Conservation (phyloP, 345 rosid genomes). For the Jatropha curcas region DNA sequence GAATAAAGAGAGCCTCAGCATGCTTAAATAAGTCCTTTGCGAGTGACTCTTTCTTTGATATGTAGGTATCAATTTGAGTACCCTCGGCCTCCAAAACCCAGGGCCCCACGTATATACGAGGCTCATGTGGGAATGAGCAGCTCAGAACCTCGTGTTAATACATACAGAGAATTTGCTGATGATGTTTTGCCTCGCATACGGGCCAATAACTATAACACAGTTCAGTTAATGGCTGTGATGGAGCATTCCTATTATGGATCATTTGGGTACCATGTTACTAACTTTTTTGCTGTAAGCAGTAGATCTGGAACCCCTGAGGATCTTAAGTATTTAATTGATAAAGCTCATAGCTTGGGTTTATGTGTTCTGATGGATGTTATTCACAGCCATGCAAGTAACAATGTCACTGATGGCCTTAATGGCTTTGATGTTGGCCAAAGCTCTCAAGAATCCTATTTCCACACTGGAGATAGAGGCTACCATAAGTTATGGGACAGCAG, state of each 20-base stretch:
- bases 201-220: slow-evolving; percentile 69
- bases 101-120: slow-evolving; percentile 69
- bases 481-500: slow-evolving; percentile 79
- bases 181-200: slow-evolving; percentile 66
- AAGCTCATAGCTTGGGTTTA: slow-evolving; percentile 78
- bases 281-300: slow-evolving; percentile 76
- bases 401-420: slow-evolving; percentile 74
- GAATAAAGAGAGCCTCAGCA: not conserved
- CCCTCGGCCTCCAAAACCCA: slow-evolving; percentile 65
- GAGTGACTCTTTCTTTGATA: slow-evolving; percentile 14
- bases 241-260: slow-evolving; percentile 86
- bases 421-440: slow-evolving; percentile 78
- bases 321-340: slow-evolving; percentile 76
- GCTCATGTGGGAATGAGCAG: slow-evolving; percentile 90
- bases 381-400: slow-evolving; percentile 80
- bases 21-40: slow-evolving; percentile 9
- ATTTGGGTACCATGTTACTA: slow-evolving; percentile 77
- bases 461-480: slow-evolving; percentile 66
- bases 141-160: slow-evolving; percentile 61
- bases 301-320: slow-evolving; percentile 83
- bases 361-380: slow-evolving; percentile 69
- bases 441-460: slow-evolving; percentile 74
- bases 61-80: slow-evolving; percentile 62
- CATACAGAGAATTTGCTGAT: slow-evolving; percentile 80
- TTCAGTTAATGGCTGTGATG: slow-evolving; percentile 80